Base-by-base conservation (phyloP, 2,329 filamentous ascomycete genomes). In the Xylariaceae sp. region DNA sequence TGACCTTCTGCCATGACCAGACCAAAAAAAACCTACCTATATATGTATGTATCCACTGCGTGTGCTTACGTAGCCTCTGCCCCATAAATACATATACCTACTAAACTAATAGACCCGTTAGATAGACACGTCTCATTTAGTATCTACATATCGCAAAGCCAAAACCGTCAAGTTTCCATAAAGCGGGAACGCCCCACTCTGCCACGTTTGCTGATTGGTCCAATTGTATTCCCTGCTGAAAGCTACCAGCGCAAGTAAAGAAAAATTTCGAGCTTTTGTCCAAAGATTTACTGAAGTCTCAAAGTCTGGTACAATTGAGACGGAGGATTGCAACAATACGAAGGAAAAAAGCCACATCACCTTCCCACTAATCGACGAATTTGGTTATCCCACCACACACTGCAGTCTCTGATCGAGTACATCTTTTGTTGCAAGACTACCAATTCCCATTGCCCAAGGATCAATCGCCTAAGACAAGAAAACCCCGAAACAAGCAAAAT, bases 191-290 rank as follows among this genome's bases (percentile, higher is more conserved):
- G 34, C 53, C 46, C 60, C 62, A 61, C 50, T n/a, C 26, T 39
- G 26, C 5, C 12, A 5, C 6, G 35, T 2, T 4, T 26, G 51
- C 29, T 65, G 41, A 65, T 67, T 67, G 64, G 64, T 3, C 46
- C 31, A 60, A 55, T 53, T 54, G 34, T 9, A 34, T 53, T 47
- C 52, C 54, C 57, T 47, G 51, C 42, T 44, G 55, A 58, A 61
- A 53, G 49, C 51, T 59, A 44, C n/a, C 41, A 12, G 8, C 31
- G 26, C 27, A 44, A 31, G 31, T 46, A 31, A 48, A 43, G 39
- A 48, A 34, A 27, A 66, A 65, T 62, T 65, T 66, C 62, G 53
- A 62, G 60, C 47, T 47, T 42, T 57, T 31, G 19, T 19, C 19
- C 54, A 60, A 56, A 50, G 35, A 37, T 37, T 37, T 50, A 53